phyloP scores from a whole-genome alignment of 805 yeast species.

The Candida insectalens region DNA sequence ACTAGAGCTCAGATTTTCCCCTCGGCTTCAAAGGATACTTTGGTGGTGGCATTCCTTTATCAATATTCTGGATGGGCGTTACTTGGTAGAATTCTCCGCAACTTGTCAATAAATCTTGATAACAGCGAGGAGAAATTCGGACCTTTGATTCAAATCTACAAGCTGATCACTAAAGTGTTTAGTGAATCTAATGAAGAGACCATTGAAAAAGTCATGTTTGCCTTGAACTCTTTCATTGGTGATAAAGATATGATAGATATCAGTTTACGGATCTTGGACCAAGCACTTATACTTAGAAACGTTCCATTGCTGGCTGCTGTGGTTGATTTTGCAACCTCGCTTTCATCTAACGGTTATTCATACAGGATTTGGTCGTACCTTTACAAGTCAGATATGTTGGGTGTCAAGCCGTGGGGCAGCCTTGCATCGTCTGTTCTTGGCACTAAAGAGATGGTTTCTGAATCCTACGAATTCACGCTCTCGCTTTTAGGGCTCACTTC shows the following conservation, averaged over 20 bases:
- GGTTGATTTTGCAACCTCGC: slow-evolving; percentile 37
- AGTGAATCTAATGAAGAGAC: slow-evolving; percentile 26
- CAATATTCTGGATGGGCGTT: slow-evolving; percentile 82
- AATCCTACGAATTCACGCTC: slow-evolving; percentile 56
- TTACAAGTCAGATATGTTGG: slow-evolving; percentile 54
- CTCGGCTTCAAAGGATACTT: slow-evolving; percentile 4
- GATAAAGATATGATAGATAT: slow-evolving; percentile 36
- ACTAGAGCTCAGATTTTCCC: slow-evolving; percentile 69
- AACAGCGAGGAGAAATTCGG: slow-evolving; percentile 29
- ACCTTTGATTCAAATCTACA: slow-evolving; percentile 37
- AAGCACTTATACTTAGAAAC: slow-evolving; percentile 48
- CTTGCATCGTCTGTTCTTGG: slow-evolving; percentile 53
- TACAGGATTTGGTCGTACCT: slow-evolving; percentile 74
- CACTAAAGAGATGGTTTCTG: slow-evolving; percentile 60
- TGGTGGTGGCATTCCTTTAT: slow-evolving; percentile 56
- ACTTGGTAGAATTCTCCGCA: slow-evolving; percentile 69
- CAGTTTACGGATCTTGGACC: slow-evolving; percentile 58
- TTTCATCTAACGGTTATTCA: slow-evolving; percentile 39
- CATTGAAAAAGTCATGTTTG: slow-evolving; percentile 15
- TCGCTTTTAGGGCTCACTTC: slow-evolving; percentile 47
- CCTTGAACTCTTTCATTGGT: slow-evolving; percentile 28
- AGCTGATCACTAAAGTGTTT: slow-evolving; percentile 39
- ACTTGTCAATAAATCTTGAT: slow-evolving; percentile 34
- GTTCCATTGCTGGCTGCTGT: slow-evolving; percentile 34
- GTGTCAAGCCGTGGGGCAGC: slow-evolving; percentile 57